A percentile compares a stretch with the other conserved stretches of the same genome.
Conservation (phyloP, 305 asterid species). For the Striga hermonthica region DNA sequence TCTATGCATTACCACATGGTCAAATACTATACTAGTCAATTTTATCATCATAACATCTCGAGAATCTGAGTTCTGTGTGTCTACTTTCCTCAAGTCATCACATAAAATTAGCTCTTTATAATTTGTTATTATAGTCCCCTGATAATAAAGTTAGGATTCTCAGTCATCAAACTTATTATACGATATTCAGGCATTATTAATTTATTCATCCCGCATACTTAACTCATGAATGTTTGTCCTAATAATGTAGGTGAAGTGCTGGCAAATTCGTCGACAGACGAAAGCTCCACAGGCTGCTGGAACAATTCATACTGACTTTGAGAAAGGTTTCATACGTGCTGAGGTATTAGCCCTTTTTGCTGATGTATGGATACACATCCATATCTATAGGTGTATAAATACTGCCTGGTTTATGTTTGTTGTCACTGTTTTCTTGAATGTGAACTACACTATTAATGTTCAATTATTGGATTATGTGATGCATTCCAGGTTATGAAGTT, state of each 20-base stretch:
- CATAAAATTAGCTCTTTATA: no score
- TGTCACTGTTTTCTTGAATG: neutral
- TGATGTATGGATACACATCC: neutral
- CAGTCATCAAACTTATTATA: no score
- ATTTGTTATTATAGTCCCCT: no score
- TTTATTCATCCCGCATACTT: no score
- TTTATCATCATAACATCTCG: no score
- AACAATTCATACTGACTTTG: conserved; percentile 94
- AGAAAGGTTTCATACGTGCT: conserved; percentile 93
- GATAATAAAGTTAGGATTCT: no score
- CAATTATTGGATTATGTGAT: conserved; percentile 12
- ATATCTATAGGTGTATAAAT: no score
- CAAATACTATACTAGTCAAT: no score
- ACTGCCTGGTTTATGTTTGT: neutral
- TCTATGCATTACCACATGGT: no score
- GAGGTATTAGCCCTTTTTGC: conserved; percentile 51
- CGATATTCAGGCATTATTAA: no score
- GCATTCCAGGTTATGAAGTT: conserved; percentile 84
- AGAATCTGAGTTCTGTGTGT: no score
- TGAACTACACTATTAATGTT: conserved; percentile 14
- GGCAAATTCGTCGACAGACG: conserved; percentile 90
- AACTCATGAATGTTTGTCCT: conserved; percentile 18
- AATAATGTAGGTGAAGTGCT: conserved; percentile 80
- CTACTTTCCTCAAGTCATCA: no score
- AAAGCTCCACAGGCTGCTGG: conserved; percentile 99